Base-by-base conservation (phyloP, 495 filamentous ascomycete genomes). In the Cryomyces antarcticus region DNA sequence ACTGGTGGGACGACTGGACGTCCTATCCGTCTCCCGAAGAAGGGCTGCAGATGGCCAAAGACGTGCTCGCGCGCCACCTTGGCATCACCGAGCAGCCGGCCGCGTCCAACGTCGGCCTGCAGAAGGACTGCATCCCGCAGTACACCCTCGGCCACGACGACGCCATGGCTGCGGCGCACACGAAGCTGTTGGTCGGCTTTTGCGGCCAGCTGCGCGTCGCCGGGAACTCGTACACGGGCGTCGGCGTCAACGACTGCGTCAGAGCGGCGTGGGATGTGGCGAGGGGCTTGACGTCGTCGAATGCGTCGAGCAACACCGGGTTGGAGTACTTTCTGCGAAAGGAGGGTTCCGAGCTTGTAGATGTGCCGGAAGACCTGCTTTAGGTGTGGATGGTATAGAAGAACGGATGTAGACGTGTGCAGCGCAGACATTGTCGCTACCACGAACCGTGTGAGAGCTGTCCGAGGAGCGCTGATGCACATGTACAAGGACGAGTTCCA, bases 111-210 rank as follows among this genome's bases (percentile, higher is more conserved):
- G 73, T 69, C 24, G 68, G 64, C 28, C 56, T 94, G 35, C 79
- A 86, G 52, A 64, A 63, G 41, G 64, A 88, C 35, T 93, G 86
- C 52, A 85, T 97, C 36, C 89, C 89, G 5, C 89, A 96, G 58
- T 93, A 92, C 52, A 67, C 63, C 0, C 77, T 93, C 1, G 82
- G 82, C 13, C 87, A 96, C 61, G 52, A 71, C 30, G 48, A 55
- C 4, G 68, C 74, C 42, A 77, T 93, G 71, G 55, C 51, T 13
- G 54, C 54, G 7, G 70, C 78, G 4, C 70, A 78, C 46, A 31
- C 52, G 11, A 61, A 76, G 38, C 57, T 92, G 5, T 54, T 60
- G 38, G 24, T 45, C 1, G 62, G 66, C 7, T 95, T 80, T 53
- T 46, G 66, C 2, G 73, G 77, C 6, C 66, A 66, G 30, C 60